Evolutionary conservation across 805 yeast species (phyloP).

Genomic region (Yarrowia sp.): DNA sequence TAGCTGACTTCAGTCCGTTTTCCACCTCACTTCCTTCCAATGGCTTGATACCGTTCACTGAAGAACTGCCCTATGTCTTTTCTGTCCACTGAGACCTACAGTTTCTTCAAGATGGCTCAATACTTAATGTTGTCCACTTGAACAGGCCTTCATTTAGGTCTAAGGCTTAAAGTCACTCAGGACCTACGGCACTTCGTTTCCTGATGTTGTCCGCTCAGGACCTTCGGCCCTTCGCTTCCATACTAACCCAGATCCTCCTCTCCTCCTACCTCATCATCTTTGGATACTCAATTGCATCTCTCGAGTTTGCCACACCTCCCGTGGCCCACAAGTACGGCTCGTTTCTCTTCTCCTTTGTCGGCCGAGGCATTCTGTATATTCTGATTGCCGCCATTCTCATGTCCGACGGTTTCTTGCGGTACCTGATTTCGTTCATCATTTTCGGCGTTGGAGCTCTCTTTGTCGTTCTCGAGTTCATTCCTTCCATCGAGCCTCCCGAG

Average conservation of each 20-base stretch:
- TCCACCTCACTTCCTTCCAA: too few species aligned
- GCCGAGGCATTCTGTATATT: slow-evolving; percentile 70
- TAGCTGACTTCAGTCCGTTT: too few species aligned
- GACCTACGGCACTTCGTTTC: neutral
- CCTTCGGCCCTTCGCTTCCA: too few species aligned
- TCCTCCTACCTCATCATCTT: slow-evolving; percentile 22
- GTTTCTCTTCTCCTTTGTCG: slow-evolving; percentile 68
- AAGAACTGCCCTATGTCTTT: too few species aligned
- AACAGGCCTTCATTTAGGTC: too few species aligned
- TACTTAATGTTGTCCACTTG: too few species aligned
- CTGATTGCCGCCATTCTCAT: slow-evolving; percentile 59
- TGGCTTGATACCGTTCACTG: too few species aligned
- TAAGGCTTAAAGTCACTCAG: neutral
- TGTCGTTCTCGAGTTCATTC: slow-evolving; percentile 70
- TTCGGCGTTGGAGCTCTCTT: slow-evolving; percentile 66
- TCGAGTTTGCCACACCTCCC: slow-evolving; percentile 60
- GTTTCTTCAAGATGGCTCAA: too few species aligned
- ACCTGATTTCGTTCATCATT: slow-evolving; percentile 65
- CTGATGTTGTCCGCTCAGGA: too few species aligned
- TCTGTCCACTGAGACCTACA: too few species aligned
- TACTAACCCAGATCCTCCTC: slow-evolving; percentile 21
- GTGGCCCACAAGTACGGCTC: slow-evolving; percentile 58
- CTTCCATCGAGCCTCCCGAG: slow-evolving; percentile 79
- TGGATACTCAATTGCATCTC: slow-evolving; percentile 47
- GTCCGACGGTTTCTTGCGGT: slow-evolving; percentile 62